These are phyloP conservation scores for Lactarius tabidus DNA, from an alignment of 768 basidiomycete genomes.

Conservation along the genomic window DNA sequence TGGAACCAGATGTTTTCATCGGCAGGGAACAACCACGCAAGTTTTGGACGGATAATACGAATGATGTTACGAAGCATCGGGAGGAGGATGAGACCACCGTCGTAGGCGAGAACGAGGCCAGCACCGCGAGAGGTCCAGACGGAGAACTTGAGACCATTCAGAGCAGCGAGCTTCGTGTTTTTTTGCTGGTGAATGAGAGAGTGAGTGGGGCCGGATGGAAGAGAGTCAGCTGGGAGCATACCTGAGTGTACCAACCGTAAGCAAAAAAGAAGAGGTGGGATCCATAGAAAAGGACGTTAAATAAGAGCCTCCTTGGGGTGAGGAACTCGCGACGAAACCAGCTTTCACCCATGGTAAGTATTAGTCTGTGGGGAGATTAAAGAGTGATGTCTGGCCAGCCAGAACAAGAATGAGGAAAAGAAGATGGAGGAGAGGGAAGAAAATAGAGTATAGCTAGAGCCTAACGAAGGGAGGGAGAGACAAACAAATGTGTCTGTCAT, in stretches of 20 bases:
- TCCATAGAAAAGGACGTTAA: slow-evolving; percentile 80
- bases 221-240: slow-evolving; percentile 30
- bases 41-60: slow-evolving; percentile 72
- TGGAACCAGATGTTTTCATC: slow-evolving; percentile 98
- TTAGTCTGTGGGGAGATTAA: slow-evolving; percentile 27
- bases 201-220: background rate
- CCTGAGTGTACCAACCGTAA: slow-evolving; percentile 89
- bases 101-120: slow-evolving; percentile 83
- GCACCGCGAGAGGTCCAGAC: slow-evolving; percentile 92
- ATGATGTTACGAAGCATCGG: slow-evolving; percentile 90
- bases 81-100: slow-evolving; percentile 81
- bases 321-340: slow-evolving; percentile 76
- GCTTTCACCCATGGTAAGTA: slow-evolving; percentile 48
- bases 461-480: slow-evolving; percentile 5
- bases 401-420: slow-evolving; percentile 29
- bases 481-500: background rate
- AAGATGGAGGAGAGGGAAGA: slow-evolving; percentile 19
- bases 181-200: slow-evolving; percentile 41
- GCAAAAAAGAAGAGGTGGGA: slow-evolving; percentile 68
- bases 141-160: slow-evolving; percentile 77
- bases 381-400: slow-evolving; percentile 52
- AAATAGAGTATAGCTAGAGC: slow-evolving; percentile 1
- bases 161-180: slow-evolving; percentile 59
- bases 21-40: slow-evolving; percentile 82
- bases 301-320: slow-evolving; percentile 55